These are phyloP conservation scores for Capsicum rhomboideum DNA, from an alignment of 257 asterid genomes.

Conservation along the genomic window DNA sequence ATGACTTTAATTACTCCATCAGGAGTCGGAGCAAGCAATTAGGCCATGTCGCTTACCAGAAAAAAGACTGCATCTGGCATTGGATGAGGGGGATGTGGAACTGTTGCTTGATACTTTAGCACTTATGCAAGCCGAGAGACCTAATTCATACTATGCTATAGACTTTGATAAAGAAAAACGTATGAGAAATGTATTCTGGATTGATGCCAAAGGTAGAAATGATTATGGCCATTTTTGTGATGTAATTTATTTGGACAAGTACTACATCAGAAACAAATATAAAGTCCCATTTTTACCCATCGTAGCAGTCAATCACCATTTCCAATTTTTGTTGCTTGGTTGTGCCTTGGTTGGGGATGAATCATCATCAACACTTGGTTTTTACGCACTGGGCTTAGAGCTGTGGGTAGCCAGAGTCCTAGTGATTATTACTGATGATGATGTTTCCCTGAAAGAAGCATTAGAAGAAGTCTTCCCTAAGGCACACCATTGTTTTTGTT, in stretches of 20 bases:
- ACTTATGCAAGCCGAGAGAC: slow-evolving; percentile 35
- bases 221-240: slow-evolving; percentile 38
- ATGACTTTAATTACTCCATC: slow-evolving; percentile 15
- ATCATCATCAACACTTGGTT: slow-evolving; percentile 27
- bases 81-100: slow-evolving; percentile 24
- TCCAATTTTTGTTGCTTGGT: slow-evolving; percentile 40
- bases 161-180: slow-evolving; percentile 26
- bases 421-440: slow-evolving; percentile 29
- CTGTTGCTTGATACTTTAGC: slow-evolving; percentile 31
- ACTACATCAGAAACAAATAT: slow-evolving; percentile 26
- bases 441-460: slow-evolving; percentile 17
- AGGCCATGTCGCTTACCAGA: not conserved
- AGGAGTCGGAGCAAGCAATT: slow-evolving; percentile 24
- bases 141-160: slow-evolving; percentile 29
- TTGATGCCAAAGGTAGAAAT: slow-evolving; percentile 28
- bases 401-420: slow-evolving; percentile 28
- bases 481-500: slow-evolving; percentile 31
- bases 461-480: slow-evolving; percentile 31
- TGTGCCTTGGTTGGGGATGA: slow-evolving; percentile 43
- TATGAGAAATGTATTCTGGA: slow-evolving; percentile 35
- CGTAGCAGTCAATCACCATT: slow-evolving; percentile 42
- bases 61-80: slow-evolving; percentile 28
- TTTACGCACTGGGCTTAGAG: slow-evolving; percentile 46
- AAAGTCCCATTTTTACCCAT: slow-evolving; percentile 35
- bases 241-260: slow-evolving; percentile 37